A percentile compares a stretch with the other conserved stretches of the same genome.
phyloP scores from a whole-genome alignment of 805 yeast species.

The Pichia scutulata region DNA sequence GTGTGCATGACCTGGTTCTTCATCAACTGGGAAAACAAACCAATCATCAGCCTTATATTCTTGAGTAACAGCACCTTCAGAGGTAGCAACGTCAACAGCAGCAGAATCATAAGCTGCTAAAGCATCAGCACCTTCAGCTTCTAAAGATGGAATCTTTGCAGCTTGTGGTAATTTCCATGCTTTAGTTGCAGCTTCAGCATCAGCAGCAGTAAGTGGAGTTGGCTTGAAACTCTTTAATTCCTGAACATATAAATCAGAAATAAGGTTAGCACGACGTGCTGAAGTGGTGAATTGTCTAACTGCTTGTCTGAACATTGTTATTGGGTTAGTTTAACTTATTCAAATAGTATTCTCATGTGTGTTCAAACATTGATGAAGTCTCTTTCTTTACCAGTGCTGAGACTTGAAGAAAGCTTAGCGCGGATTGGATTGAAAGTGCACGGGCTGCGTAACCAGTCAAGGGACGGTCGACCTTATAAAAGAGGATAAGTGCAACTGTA shows the following conservation, averaged over 20 bases:
- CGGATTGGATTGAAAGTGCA: not conserved
- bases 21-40: slow-evolving; percentile 74
- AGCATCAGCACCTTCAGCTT: slow-evolving; percentile 58
- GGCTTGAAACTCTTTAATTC: slow-evolving; percentile 89
- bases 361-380: not conserved
- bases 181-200: slow-evolving; percentile 71
- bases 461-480: not conserved
- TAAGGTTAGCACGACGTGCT: slow-evolving; percentile 38
- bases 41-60: slow-evolving; percentile 57
- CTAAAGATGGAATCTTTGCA: slow-evolving; percentile 67
- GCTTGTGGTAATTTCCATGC: slow-evolving; percentile 77
- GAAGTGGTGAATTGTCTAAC: slow-evolving; percentile 24
- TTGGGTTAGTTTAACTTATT: not conserved
- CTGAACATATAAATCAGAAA: slow-evolving; percentile 78
- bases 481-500: not conserved
- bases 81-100: slow-evolving; percentile 65
- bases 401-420: not conserved
- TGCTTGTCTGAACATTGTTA: slow-evolving; percentile 19
- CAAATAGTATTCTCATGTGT: not conserved
- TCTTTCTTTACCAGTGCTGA: not conserved
- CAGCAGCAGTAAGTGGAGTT: slow-evolving; percentile 60
- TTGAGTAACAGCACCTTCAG: slow-evolving; percentile 36
- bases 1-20: slow-evolving; percentile 30
- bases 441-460: not conserved
- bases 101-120: slow-evolving; percentile 61